Percentiles rank a stretch among this genome's conserved stretches.
Evolutionary conservation across 805 yeast species (phyloP).

Genomic region (Candida corydali): DNA sequence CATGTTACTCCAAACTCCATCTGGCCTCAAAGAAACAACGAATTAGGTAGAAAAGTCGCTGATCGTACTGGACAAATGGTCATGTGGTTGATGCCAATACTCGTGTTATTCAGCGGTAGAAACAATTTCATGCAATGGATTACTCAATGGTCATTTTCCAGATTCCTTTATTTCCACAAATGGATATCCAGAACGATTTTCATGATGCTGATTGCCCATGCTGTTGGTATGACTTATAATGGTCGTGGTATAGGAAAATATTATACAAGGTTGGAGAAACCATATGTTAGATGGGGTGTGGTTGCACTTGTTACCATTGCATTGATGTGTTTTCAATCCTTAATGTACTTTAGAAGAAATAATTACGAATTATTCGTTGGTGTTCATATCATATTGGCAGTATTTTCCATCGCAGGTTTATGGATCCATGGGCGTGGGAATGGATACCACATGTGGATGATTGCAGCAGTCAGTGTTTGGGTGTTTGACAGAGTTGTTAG

Average conservation of each 20-base stretch:
- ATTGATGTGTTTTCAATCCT: conserved; percentile 44
- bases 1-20: conserved; percentile 21
- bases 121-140: conserved; percentile 62
- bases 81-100: conserved; percentile 51
- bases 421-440: conserved; percentile 48
- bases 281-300: conserved; percentile 25
- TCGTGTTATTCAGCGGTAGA: conserved; percentile 65
- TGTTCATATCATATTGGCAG: conserved; percentile 29
- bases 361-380: conserved; percentile 49
- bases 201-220: conserved; percentile 52
- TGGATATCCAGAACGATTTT: conserved; percentile 56
- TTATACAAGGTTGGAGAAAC: conserved; percentile 21
- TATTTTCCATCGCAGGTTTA: conserved; percentile 46
- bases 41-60: conserved; percentile 41
- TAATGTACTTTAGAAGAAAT: conserved; percentile 46
- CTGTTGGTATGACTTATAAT: conserved; percentile 50
- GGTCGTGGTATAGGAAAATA: conserved; percentile 35
- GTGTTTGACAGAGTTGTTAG: conserved; percentile 31
- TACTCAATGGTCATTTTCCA: conserved; percentile 59
- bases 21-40: conserved; percentile 16
- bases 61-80: conserved; percentile 54
- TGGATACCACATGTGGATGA: conserved; percentile 21
- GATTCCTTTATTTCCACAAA: conserved; percentile 62
- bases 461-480: conserved; percentile 34
- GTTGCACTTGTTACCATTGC: conserved; percentile 30